phyloP scores from a whole-genome alignment of 345 rosid genomes.

The Erodium maritimum region DNA sequence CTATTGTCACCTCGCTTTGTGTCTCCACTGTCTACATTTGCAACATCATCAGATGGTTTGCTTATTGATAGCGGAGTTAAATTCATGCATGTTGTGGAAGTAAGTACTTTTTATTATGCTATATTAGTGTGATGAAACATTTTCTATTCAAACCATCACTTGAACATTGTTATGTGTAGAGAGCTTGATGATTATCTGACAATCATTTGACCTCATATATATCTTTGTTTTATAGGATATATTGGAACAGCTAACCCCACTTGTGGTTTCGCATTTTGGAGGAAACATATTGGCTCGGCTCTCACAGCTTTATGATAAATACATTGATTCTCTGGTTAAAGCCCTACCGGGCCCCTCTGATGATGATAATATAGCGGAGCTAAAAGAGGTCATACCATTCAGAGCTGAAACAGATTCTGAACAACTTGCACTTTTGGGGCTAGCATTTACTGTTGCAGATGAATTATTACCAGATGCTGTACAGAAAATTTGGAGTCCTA shows the following conservation, averaged over 20 bases:
- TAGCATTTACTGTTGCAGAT: constrained; percentile 80
- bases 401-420: constrained; percentile 91
- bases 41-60: constrained; percentile 41
- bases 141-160: too few species aligned
- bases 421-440: constrained; percentile 85
- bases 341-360: constrained; percentile 85
- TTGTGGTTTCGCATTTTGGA: constrained; percentile 65
- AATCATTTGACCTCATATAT: neutral
- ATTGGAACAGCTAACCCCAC: constrained; percentile 68
- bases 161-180: too few species aligned
- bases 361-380: constrained; percentile 72
- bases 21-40: constrained; percentile 48
- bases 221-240: constrained; percentile 44
- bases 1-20: constrained; percentile 38
- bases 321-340: constrained; percentile 60
- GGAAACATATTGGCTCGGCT: constrained; percentile 64
- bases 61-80: constrained; percentile 68
- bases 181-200: too few species aligned
- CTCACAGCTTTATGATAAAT: constrained; percentile 67
- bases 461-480: constrained; percentile 65
- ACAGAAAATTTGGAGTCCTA: constrained; percentile 48
- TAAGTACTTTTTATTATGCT: constrained; percentile 22
- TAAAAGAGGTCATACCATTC: constrained; percentile 54
- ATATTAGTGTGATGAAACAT: too few species aligned
- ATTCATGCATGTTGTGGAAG: constrained; percentile 69